Evolutionary conservation across 1,284 basidiomycete species (phyloP).

Genomic region (Boletellus deceptivus): DNA sequence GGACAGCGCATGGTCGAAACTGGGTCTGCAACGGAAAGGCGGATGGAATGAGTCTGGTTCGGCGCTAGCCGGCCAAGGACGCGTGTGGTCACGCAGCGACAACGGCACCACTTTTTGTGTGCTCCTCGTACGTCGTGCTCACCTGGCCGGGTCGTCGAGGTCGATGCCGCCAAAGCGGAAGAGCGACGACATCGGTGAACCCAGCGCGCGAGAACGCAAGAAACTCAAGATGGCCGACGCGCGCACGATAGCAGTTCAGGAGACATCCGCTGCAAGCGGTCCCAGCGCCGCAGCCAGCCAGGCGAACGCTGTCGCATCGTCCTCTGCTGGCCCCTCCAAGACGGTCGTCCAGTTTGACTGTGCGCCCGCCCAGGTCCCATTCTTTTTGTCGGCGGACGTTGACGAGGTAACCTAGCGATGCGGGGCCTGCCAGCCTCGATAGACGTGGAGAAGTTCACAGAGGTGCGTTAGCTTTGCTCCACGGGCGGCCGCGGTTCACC

Average conservation of each 20-base stretch:
- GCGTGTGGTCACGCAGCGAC: no score
- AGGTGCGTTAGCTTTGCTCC: conserved; percentile 46
- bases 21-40: no score
- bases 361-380: conserved; percentile 20
- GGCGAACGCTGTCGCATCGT: conserved; percentile 25
- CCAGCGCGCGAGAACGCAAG: conserved; percentile 59
- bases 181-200: conserved; percentile 36
- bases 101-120: no score
- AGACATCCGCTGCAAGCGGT: conserved; percentile 19
- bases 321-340: conserved; percentile 39
- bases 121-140: no score
- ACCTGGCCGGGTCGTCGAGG: not conserved
- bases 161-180: conserved; percentile 56
- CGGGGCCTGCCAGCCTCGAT: conserved; percentile 69
- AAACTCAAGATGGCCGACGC: conserved; percentile 62
- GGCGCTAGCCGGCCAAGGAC: conserved; percentile 24
- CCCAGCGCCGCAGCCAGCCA: conserved; percentile 17
- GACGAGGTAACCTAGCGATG: conserved; percentile 41
- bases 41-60: no score
- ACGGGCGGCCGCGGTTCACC: not conserved
- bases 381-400: not conserved
- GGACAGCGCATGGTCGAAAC: conserved; percentile 41
- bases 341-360: conserved; percentile 38
- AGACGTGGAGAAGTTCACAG: conserved; percentile 84
- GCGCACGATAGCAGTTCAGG: conserved; percentile 67